These are phyloP conservation scores for Houttuynia cordata DNA, from an alignment of 164 flowering plant genomes.

Conservation along the genomic window DNA sequence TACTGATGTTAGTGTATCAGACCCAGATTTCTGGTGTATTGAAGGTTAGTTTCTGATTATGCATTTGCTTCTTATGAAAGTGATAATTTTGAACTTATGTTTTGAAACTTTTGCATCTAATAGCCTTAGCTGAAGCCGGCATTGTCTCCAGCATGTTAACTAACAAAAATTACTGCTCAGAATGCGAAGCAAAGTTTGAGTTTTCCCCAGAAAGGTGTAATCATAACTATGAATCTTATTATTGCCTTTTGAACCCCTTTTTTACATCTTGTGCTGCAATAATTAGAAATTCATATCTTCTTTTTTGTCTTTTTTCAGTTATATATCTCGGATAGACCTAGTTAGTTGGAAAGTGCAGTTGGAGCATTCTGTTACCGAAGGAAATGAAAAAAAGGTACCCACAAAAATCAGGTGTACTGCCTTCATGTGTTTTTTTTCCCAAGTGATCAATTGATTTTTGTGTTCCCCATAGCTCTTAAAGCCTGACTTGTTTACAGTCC, in stretches of 20 bases:
- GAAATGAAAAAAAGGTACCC: slow-evolving; percentile 42
- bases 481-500: slow-evolving; percentile 87
- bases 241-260: not conserved
- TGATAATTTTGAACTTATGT: not conserved
- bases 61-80: not conserved
- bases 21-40: slow-evolving; percentile 63
- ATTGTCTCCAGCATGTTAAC: slow-evolving; percentile 62
- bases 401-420: slow-evolving; percentile 5
- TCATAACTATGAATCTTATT: not conserved
- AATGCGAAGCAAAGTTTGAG: slow-evolving; percentile 12
- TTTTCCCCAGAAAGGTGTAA: slow-evolving; percentile 74
- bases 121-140: slow-evolving; percentile 91
- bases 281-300: not conserved
- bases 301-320: slow-evolving; percentile 30
- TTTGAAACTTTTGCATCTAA: slow-evolving; percentile 5
- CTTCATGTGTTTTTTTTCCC: not conserved
- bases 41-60: slow-evolving; percentile 37
- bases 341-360: slow-evolving; percentile 74
- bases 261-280: not conserved
- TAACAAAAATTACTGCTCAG: slow-evolving; percentile 11
- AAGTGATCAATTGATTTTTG: not conserved
- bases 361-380: slow-evolving; percentile 44
- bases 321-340: slow-evolving; percentile 59
- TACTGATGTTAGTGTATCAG: slow-evolving; percentile 51
- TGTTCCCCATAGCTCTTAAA: slow-evolving; percentile 32